phyloP scores from a whole-genome alignment of 2,329 filamentous ascomycete genomes.

The Nemania diffusa region DNA sequence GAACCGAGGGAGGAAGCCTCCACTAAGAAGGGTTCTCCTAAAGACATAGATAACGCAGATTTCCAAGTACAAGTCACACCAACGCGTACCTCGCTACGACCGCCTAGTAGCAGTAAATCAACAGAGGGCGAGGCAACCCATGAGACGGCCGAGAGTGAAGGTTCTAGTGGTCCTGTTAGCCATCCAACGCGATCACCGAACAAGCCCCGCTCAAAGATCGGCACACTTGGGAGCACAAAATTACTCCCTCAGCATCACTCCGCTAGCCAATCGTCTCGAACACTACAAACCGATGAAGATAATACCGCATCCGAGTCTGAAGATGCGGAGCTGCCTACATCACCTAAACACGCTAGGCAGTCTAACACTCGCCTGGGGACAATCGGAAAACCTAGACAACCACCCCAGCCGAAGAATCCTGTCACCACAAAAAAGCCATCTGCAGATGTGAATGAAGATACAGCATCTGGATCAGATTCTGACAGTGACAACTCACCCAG shows the following conservation, averaged over 20 bases:
- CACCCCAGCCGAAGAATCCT: conserved; percentile 43
- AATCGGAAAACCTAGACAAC: conserved; percentile 44
- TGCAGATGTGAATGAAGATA: conserved; percentile 39
- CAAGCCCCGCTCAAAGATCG: conserved; percentile 38
- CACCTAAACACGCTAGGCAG: conserved; percentile 31
- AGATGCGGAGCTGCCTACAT: conserved; percentile 32
- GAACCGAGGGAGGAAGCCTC: conserved; percentile 30
- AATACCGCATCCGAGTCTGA: conserved; percentile 48
- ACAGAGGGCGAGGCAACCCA: conserved; percentile 14
- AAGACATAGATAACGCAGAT: conserved; percentile 58
- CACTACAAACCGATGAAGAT: conserved; percentile 40
- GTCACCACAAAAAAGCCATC: conserved; percentile 38
- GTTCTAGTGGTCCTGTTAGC: conserved; percentile 40
- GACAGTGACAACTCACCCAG: conserved; percentile 22
- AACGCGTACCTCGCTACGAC: conserved; percentile 49
- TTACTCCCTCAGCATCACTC: conserved; percentile 19
- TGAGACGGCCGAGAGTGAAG: conserved; percentile 40
- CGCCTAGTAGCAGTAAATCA: conserved; percentile 36
- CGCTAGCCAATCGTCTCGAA: conserved; percentile 42
- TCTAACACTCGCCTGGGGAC: conserved; percentile 35
- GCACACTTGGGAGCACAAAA: conserved; percentile 39
- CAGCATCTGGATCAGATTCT: conserved; percentile 40
- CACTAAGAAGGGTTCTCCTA: conserved; percentile 33
- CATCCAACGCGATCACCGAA: conserved; percentile 26
- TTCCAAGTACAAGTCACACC: conserved; percentile 64